Percentiles rank a stretch among this genome's conserved stretches.
These are phyloP conservation scores for Starmerella potacharoeniae DNA, from an alignment of 805 yeast genomes.

Conservation along the genomic window DNA sequence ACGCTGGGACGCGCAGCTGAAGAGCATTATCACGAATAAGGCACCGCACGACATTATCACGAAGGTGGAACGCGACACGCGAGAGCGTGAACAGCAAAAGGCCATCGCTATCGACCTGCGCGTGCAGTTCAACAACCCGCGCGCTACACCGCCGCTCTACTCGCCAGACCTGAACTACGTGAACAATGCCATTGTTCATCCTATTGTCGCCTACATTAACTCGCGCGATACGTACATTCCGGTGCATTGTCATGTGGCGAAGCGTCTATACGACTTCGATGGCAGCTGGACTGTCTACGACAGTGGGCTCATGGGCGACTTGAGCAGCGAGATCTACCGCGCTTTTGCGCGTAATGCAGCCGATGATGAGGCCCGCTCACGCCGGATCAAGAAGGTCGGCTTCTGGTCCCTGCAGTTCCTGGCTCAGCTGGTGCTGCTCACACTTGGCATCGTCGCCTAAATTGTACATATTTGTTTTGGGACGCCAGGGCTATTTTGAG, in stretches of 20 bases:
- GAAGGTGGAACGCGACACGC: constrained; percentile 24
- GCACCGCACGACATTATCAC: constrained; percentile 24
- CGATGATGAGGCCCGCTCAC: constrained; percentile 66
- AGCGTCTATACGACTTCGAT: constrained; percentile 69
- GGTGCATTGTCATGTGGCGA: constrained; percentile 68
- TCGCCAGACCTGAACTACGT: constrained; percentile 81
- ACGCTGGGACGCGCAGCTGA: constrained; percentile 30
- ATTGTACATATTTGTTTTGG: background rate
- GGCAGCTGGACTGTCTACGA: constrained; percentile 97
- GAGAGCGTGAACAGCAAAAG: constrained; percentile 33
- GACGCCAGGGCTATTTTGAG: background rate
- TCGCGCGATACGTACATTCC: constrained; percentile 83
- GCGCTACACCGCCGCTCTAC: constrained; percentile 81
- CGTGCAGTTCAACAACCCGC: constrained; percentile 68
- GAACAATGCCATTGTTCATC: constrained; percentile 83
- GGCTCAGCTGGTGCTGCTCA: constrained; percentile 70
- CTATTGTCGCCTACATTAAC: constrained; percentile 91
- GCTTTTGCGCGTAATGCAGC: constrained; percentile 81
- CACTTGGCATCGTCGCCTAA: constrained; percentile 60
- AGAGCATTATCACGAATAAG: constrained; percentile 6
- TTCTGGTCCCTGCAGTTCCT: constrained; percentile 86
- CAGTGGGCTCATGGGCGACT: constrained; percentile 78
- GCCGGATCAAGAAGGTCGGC: constrained; percentile 71
- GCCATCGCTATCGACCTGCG: constrained; percentile 70
- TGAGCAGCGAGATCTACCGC: constrained; percentile 79